phyloP scores from a whole-genome alignment of 345 rosid species.

The Eucalyptus globulus region DNA sequence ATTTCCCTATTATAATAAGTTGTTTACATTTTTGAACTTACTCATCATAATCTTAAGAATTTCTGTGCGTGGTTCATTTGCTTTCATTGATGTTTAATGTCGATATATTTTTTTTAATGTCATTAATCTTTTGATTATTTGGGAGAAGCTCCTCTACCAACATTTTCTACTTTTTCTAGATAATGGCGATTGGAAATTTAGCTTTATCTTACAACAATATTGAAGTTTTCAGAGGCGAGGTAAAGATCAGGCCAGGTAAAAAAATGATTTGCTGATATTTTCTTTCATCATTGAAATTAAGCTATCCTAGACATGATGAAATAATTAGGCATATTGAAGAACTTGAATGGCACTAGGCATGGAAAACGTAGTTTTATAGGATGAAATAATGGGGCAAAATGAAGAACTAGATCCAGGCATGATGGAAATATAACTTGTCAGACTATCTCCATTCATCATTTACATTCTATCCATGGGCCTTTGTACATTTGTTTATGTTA shows the following conservation, averaged over 20 bases:
- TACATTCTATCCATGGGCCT: neutral
- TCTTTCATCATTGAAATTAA: neutral
- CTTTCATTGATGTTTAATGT: neutral
- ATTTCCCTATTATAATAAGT: neutral
- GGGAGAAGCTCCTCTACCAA: neutral
- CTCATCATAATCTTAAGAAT: neutral
- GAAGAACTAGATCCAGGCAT: neutral
- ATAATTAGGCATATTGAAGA: neutral
- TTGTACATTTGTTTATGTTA: neutral
- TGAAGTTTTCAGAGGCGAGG: slow-evolving; percentile 87
- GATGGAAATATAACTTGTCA: neutral
- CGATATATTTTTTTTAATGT: neutral
- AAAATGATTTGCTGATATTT: neutral
- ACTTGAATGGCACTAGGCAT: neutral
- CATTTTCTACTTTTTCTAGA: slow-evolving; percentile 17
- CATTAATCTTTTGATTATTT: neutral
- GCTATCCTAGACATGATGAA: neutral
- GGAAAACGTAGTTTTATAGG: neutral
- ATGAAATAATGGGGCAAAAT: neutral
- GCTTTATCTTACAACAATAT: slow-evolving; percentile 81
- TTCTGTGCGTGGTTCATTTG: neutral
- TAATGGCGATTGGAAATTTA: slow-evolving; percentile 94
- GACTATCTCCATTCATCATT: neutral
- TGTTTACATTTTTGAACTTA: neutral
- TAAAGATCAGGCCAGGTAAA: slow-evolving; percentile 95